Conservation (phyloP, 2,329 filamentous ascomycete species). For the Penicillium griseofulvum region DNA sequence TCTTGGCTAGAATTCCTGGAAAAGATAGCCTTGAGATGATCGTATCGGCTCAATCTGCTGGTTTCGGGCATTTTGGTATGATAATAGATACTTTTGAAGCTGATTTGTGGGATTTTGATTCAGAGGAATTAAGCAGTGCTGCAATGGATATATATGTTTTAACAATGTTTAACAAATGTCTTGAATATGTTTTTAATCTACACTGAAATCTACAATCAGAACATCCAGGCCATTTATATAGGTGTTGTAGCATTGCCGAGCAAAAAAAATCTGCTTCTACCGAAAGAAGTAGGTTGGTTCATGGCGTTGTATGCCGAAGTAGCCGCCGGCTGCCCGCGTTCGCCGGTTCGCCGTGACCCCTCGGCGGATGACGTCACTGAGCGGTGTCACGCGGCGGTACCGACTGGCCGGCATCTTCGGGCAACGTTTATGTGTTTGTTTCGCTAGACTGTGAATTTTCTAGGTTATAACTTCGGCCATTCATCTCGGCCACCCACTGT, state of each 20-base stretch:
- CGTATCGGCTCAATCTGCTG: background rate
- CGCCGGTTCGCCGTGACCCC: background rate
- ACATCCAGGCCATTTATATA: background rate
- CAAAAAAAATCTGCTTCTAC: background rate
- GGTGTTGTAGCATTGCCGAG: background rate
- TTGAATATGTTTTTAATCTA: background rate
- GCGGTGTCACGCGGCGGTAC: background rate
- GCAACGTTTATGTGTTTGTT: background rate
- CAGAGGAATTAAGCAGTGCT: background rate
- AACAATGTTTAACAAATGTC: too few relatives aligned
- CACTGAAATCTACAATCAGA: background rate
- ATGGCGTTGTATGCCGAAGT: background rate
- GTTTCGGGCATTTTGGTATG: background rate
- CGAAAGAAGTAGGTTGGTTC: background rate
- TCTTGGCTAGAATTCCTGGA: background rate
- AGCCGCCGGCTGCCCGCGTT: background rate
- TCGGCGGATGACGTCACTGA: conserved; percentile 3
- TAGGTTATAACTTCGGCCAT: background rate
- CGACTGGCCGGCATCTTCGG: background rate
- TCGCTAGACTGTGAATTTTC: background rate
- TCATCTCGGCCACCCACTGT: background rate
- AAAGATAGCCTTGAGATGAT: conserved; percentile 2
- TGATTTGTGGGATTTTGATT: background rate
- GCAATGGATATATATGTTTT: background rate
- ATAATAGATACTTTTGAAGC: background rate